Evolutionary conservation across 371 early-diverging fungal genomes (phyloP), one percentile per base, ranked within the genome.

Genomic region (Smittium mucronatum): DNA sequence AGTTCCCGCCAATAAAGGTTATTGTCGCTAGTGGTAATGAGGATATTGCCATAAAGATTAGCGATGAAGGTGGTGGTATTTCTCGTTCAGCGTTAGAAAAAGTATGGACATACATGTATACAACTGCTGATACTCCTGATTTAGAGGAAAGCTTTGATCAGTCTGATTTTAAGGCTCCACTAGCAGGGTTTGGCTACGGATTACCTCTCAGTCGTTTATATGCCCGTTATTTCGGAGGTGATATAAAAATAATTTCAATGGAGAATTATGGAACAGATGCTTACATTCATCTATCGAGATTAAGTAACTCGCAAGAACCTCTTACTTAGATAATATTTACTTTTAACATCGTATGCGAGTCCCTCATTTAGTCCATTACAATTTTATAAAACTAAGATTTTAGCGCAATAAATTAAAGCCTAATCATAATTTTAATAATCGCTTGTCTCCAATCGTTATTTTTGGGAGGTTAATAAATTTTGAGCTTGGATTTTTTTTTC

Each of bases 101-200:
- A 60, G 93, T 95, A 60, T 95, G 94, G 95, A 93, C 95, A 17
- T 95, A 95, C 78, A 90, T 97, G 94, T 86, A 96, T 71, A 96
- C 98, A 0, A 97, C 98, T 0, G 98, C 97, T 29, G 85, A 91
- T 73, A 84, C 89, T 64, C 95, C 93, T 69, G 82, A 84, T 68
- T 75, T 94, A 66, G 94, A 94, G 63, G 92, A 92, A 1, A 89
- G 87, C 26, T 89, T 85, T 72, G 87, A 84, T 75, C 78, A 88
- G 74, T 86, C 91, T 26, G 97, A 96, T 75, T 95, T 94, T 74
- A 88, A 90, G 76, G 98, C 98, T 2, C 98, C 98, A 5, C 85
- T 97, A 87, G 98, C 98, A 30, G 98, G 98, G 28, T 95, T 94
- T 79, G 98, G 98, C 34, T 97, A 97, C 75, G 98, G 98, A 0